A percentile compares a stretch with the other conserved stretches of the same genome.
These are phyloP conservation scores for Chrysoporthe puriensis DNA, from an alignment of 2,329 filamentous ascomycete species.

Conservation along the genomic window DNA sequence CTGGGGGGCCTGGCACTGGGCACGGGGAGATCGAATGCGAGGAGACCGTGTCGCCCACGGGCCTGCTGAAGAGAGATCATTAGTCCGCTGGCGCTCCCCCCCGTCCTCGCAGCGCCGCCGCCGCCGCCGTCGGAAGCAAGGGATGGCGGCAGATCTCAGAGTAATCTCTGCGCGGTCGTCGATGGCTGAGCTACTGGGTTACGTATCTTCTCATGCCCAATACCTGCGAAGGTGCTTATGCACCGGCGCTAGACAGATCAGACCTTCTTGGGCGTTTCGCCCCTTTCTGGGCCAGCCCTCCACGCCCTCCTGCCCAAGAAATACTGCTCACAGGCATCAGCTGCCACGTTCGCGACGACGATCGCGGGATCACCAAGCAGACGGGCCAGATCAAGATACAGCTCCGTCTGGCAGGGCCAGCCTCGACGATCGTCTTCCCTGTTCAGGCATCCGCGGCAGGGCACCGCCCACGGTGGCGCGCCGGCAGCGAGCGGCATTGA, in stretches of 20 bases:
- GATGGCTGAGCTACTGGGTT: not conserved
- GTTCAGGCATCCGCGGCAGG: not conserved
- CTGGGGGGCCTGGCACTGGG: not conserved
- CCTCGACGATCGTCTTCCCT: not conserved
- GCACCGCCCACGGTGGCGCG: not conserved
- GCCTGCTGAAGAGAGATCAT: not conserved
- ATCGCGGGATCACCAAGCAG: not conserved
- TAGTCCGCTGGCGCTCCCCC: not conserved
- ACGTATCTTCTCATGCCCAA: not conserved
- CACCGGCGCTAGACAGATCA: not conserved
- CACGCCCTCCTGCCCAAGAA: not conserved
- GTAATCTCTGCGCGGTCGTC: not conserved
- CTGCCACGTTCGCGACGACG: not conserved
- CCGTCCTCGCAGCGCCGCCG: not conserved
- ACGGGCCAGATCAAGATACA: slow-evolving; percentile 4
- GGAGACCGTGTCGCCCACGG: too few species aligned
- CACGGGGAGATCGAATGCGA: not conserved
- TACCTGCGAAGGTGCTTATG: too few species aligned
- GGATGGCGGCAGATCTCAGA: not conserved
- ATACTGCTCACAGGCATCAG: not conserved
- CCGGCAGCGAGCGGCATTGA: not conserved
- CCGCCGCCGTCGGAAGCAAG: not conserved
- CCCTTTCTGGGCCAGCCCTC: not conserved
- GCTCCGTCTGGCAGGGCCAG: not conserved
- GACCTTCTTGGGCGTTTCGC: not conserved